Evolutionary conservation across 2,329 filamentous ascomycete species (phyloP).

Genomic region (Alternaria brassicicola): DNA sequence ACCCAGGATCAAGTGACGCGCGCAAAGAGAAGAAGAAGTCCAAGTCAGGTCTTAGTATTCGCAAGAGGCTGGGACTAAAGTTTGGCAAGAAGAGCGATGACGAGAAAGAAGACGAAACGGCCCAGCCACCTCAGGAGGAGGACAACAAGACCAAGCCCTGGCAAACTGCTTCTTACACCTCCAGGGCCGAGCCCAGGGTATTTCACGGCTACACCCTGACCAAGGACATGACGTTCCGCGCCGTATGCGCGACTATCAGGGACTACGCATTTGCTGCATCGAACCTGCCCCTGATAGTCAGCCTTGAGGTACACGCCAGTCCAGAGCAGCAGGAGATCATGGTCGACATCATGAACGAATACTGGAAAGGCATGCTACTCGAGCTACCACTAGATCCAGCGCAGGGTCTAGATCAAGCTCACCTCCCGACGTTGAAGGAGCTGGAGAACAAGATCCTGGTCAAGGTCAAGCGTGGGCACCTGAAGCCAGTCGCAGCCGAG

Average conservation of each 20-base stretch:
- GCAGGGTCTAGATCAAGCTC: conserved; percentile 59
- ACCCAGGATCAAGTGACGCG: conserved; percentile 22
- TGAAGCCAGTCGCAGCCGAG: conserved; percentile 37
- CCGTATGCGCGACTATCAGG: conserved; percentile 80
- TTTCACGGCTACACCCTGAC: conserved; percentile 86
- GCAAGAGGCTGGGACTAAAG: conserved; percentile 44
- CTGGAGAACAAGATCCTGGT: conserved; percentile 75
- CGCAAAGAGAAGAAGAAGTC: conserved; percentile 39
- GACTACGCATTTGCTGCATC: conserved; percentile 77
- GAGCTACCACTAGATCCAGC: conserved; percentile 58
- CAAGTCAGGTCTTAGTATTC: conserved; percentile 36
- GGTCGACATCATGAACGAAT: conserved; percentile 91
- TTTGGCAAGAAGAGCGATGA: conserved; percentile 41
- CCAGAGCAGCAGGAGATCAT: conserved; percentile 85
- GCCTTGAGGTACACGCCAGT: conserved; percentile 87
- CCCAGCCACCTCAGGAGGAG: conserved; percentile 13
- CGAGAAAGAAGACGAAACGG: conserved; percentile 18
- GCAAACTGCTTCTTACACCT: conserved; percentile 37
- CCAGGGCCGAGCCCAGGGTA: conserved; percentile 72
- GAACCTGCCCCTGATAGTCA: conserved; percentile 84
- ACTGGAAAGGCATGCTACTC: conserved; percentile 78
- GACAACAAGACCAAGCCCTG: conserved; percentile 37
- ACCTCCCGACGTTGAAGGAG: conserved; percentile 68
- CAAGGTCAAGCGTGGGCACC: conserved; percentile 56
- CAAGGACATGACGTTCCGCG: conserved; percentile 81